phyloP scores from a whole-genome alignment of 192 early-diverging fungal species.

The Coemansia biformis region DNA sequence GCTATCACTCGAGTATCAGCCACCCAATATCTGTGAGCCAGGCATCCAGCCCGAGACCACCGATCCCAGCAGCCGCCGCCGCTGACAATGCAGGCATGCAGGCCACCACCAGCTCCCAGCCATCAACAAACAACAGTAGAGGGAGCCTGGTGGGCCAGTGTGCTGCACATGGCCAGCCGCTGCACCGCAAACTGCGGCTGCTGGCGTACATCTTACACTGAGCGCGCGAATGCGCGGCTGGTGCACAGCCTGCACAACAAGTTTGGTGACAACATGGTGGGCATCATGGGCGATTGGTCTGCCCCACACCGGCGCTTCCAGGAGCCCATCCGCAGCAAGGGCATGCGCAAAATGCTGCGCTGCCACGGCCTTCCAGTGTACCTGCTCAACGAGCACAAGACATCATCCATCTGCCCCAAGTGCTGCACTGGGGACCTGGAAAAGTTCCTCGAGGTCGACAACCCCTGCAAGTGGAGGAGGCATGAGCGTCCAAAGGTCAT shows the following conservation, averaged over 20 bases:
- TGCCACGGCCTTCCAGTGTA: constrained; percentile 10
- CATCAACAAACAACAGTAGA: no score
- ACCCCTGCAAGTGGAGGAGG: neutral
- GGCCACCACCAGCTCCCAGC: no score
- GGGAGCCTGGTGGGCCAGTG: no score
- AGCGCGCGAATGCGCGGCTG: constrained; percentile 10
- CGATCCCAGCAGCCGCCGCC: no score
- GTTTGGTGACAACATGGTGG: constrained; percentile 8
- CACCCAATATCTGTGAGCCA: no score
- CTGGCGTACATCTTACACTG: constrained; percentile 3
- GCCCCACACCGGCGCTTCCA: constrained; percentile 8
- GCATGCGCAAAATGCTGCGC: constrained; percentile 3
- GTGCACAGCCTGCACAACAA: neutral
- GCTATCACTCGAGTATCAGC: no score
- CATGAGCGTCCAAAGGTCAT: neutral
- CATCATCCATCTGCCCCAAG: constrained; percentile 5
- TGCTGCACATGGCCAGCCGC: neutral
- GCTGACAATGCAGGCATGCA: no score
- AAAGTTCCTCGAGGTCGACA: neutral
- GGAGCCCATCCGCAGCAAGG: constrained; percentile 10
- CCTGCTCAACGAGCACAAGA: constrained; percentile 5
- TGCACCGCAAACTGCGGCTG: constrained; percentile 6
- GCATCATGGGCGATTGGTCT: constrained; percentile 15
- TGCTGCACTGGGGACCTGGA: neutral
- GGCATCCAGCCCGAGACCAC: no score